These are phyloP conservation scores for Geranium incanum DNA, from an alignment of 441 rosid genomes.

Conservation along the genomic window DNA sequence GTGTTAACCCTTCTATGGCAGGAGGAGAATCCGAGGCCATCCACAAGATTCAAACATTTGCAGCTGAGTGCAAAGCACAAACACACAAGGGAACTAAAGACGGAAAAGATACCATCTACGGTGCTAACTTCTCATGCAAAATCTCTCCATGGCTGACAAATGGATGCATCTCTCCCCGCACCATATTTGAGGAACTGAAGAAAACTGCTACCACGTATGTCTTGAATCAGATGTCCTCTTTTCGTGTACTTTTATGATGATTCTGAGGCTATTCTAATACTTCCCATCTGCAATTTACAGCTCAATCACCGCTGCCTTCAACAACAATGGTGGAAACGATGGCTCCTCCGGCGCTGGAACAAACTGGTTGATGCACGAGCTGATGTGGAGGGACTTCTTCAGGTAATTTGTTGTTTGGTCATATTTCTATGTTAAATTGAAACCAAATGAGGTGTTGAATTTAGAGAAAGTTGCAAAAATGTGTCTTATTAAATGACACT, in stretches of 20 bases:
- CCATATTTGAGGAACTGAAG: conserved; percentile 80
- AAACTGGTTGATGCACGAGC: conserved; percentile 83
- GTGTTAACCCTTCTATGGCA: conserved; percentile 37
- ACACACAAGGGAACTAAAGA: conserved; percentile 36
- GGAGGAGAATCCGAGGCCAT: conserved; percentile 93
- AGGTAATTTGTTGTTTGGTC: conserved; percentile 37
- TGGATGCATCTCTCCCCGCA: conserved; percentile 92
- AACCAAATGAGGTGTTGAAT: too few relatives aligned
- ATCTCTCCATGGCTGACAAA: conserved; percentile 87
- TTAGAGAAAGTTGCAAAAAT: too few relatives aligned
- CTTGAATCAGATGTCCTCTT: not conserved
- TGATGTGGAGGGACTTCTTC: conserved; percentile 99
- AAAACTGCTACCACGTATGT: conserved; percentile 55
- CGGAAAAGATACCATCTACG: conserved; percentile 39
- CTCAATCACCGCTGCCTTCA: conserved; percentile 38
- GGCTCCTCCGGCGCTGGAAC: conserved; percentile 53
- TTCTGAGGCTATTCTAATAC: conserved; percentile 3
- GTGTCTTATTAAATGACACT: too few relatives aligned
- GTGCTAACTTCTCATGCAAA: conserved; percentile 91
- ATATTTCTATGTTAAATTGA: too few relatives aligned
- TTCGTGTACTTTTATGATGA: not conserved
- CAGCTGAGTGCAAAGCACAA: conserved; percentile 70
- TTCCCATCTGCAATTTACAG: conserved; percentile 29
- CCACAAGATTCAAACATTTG: conserved; percentile 57
- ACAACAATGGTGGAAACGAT: conserved; percentile 30